Base-by-base conservation (phyloP, 352 stramenopile species). In the Phytophthora podocarpi region DNA sequence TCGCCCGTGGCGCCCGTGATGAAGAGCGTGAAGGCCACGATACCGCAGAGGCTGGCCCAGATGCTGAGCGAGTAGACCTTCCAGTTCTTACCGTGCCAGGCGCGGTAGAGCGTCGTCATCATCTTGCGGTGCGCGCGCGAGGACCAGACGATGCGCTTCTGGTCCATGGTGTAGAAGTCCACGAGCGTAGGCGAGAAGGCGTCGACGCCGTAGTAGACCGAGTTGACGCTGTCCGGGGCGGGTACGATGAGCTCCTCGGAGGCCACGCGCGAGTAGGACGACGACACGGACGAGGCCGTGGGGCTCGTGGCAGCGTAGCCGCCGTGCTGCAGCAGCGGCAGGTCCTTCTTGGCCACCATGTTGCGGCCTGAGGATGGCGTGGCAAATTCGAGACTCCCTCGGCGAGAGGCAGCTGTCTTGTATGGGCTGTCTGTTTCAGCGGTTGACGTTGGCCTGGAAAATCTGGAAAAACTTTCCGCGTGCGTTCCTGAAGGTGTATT, bases 101-200 rank as follows among this genome's bases (percentile, higher is more conserved):
- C 81, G 47, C 80, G 73, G 50, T 91, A 82, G 6, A 95, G 80
- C 64, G 85, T 95, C n/a, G 79, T 90, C 80, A 95, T 91, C 76
- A 92, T 93, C 68, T 95, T 95, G 72, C 85, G 85, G 68, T 95
- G 85, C 37, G 83, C 81, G 23, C 85, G 85, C 40, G 85, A 95
- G 39, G 82, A 92, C 85, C 85, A 95, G 59, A 95, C 81, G 53
- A 95, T 90, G 54, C 85, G 85, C 54, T 91, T 95, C 62, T 91
- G 80, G 69, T 92, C 85, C 34, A 79, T 37, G 40, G 85, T 93
- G 83, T 91, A 91, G 47, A 95, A 91, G 53, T 95, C 85, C 32
- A 95, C 82, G 54, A 95, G 80, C 56, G 85, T 95, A 8, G 83
- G 85, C 18, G 83, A 95, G 68, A 95, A 95, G 50, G 82, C 74